Conservation (phyloP, 2,329 filamentous ascomycete species). For the Ceratocystis smalleyi region DNA sequence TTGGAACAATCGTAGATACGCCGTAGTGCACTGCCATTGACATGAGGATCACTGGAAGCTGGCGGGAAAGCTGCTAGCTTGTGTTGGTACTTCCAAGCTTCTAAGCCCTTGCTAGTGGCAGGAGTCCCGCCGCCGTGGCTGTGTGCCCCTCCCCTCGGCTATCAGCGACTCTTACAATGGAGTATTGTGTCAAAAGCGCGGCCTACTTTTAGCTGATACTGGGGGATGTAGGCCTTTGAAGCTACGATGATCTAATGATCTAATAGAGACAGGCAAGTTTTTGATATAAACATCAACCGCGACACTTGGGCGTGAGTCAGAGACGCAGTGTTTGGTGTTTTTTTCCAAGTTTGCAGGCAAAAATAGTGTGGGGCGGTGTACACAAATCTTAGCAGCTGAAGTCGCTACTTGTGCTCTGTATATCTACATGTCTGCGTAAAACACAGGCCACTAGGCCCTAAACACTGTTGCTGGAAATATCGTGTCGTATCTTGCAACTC, state of each 20-base stretch:
- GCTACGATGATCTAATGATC: too few relatives aligned
- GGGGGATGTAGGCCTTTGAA: too few relatives aligned
- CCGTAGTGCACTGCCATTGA: not conserved
- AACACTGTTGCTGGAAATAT: not conserved
- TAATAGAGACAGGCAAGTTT: too few relatives aligned
- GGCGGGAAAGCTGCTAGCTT: not conserved
- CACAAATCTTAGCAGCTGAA: not conserved
- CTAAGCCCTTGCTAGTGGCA: not conserved
- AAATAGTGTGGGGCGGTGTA: constrained; percentile 11
- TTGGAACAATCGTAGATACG: too few relatives aligned
- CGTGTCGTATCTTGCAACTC: too few relatives aligned
- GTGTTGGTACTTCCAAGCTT: not conserved
- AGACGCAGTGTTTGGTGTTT: constrained; percentile 9
- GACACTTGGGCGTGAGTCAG: not conserved
- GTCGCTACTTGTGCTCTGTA: not conserved
- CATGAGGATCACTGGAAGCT: not conserved
- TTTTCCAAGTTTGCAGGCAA: constrained; percentile 7
- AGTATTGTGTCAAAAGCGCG: too few relatives aligned
- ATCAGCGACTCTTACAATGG: too few relatives aligned
- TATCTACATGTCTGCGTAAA: not conserved
- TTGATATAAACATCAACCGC: too few relatives aligned
- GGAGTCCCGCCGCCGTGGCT: too few relatives aligned
- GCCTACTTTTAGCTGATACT: too few relatives aligned
- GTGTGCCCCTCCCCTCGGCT: too few relatives aligned
- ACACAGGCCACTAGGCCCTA: not conserved